Evolutionary conservation across 768 basidiomycete genomes (phyloP), one percentile per base, ranked within the genome.

Genomic region (Tephrocybe sp.): DNA sequence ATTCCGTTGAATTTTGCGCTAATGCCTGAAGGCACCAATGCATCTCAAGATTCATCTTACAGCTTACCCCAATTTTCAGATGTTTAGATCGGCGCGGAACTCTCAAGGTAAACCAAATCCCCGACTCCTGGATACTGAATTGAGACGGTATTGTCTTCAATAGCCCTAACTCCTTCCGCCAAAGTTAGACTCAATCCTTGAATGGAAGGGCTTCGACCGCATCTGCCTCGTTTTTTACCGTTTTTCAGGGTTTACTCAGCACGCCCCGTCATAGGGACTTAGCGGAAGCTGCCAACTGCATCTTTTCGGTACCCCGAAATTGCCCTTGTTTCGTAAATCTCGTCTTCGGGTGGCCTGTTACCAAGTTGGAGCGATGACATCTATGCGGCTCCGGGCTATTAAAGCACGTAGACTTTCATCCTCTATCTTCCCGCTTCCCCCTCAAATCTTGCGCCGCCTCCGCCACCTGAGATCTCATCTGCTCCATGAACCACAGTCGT

Each of bases 341-440:
- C 64, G 62, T 60, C 67, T 65, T 66, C 64, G 66, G 65, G 60
- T 61, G 60, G 61, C 63, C 58, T 65, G 57, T 68, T 72, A 63
- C 71, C 68, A 72, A 71, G 66, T 71, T 68, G 65, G 64, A 65
- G 60, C 56, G 47, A 61, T 69, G 72, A 70, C 71, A 71, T 62
- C 63, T 72, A 65, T 65, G 59, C 66, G 69, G 68, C 60, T 65
- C 68, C 73, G 68, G 67, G 61, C 64, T 73, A 72, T 73, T 75
- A 74, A 76, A 75, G 68, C 67, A 65, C 70, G 55, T 60, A 60
- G 54, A 49, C 57, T 44, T 58, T 58, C 58, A 50, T 53, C 52
- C 53, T 53, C 55, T 46, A 17, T 49, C 55, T 57, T 49, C 54
- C 58, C 40, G 48, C 48, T 57, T 55, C 60, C 60, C 59, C 63